Percentiles rank a stretch among this genome's conserved stretches.
Evolutionary conservation across 257 asterid genomes (phyloP).

Genomic region (Plantago ovata): DNA sequence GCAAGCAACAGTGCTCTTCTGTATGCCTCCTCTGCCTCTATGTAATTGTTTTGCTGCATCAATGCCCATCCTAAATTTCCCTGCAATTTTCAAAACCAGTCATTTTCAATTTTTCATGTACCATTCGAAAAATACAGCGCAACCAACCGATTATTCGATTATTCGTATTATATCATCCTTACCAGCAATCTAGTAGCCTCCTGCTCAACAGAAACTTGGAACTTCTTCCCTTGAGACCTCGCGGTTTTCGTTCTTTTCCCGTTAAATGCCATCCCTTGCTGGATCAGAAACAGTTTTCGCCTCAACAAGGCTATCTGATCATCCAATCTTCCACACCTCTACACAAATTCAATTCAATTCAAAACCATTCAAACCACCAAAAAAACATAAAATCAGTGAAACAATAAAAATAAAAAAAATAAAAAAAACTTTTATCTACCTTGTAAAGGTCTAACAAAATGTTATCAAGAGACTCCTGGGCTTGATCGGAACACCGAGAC

Average conservation of each 20-base stretch:
- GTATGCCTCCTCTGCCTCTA: constrained; percentile 89
- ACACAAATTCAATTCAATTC: background rate
- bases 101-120: no score
- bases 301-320: constrained; percentile 68
- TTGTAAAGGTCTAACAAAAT: constrained; percentile 84
- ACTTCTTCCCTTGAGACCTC: constrained; percentile 93
- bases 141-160: no score
- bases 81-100: constrained; percentile 29
- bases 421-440: constrained; percentile 32
- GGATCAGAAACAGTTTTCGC: constrained; percentile 73
- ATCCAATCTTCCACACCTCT: constrained; percentile 97
- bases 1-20: constrained; percentile 75
- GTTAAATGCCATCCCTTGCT: constrained; percentile 93
- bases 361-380: background rate
- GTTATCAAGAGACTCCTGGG: constrained; percentile 95
- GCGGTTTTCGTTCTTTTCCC: constrained; percentile 96
- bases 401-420: background rate
- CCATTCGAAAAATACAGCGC: no score
- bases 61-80: constrained; percentile 98
- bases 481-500: constrained; percentile 84
- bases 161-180: constrained; percentile 6
- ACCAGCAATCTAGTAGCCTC: constrained; percentile 94
- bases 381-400: background rate
- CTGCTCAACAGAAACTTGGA: constrained; percentile 96
- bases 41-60: constrained; percentile 91